Conservation (phyloP, 208 protist species). For the Leishmania guyanensis region DNA sequence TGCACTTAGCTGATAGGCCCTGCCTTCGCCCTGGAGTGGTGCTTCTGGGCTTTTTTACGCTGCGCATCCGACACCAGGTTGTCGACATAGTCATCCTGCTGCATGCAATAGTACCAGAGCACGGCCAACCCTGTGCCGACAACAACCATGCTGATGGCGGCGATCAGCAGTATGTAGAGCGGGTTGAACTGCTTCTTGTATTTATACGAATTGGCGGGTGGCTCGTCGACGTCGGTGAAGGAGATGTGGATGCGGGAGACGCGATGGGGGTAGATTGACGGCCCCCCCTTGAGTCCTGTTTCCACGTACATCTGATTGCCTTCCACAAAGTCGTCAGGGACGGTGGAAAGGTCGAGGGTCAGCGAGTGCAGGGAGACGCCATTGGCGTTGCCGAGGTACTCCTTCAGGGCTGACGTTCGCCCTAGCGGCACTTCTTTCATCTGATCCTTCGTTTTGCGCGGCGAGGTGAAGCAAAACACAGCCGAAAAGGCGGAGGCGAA, state of each 20-base stretch:
- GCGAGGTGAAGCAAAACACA: conserved; percentile 34
- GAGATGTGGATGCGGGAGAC: conserved; percentile 49
- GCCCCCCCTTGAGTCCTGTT: conserved; percentile 31
- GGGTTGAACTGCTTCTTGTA: conserved; percentile 34
- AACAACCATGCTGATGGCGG: conserved; percentile 21
- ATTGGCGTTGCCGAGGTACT: conserved; percentile 34
- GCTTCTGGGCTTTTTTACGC: conserved; percentile 19
- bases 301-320: conserved; percentile 63
- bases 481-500: conserved; percentile 13
- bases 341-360: conserved; percentile 25
- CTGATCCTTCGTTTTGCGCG: conserved; percentile 20
- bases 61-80: conserved; percentile 27
- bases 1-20: not conserved
- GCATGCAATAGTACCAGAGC: conserved; percentile 46
- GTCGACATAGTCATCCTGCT: conserved; percentile 36
- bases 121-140: conserved; percentile 29
- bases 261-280: conserved; percentile 26
- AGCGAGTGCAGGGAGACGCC: conserved; percentile 33
- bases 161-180: conserved; percentile 39
- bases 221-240: conserved; percentile 36
- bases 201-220: conserved; percentile 24
- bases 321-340: conserved; percentile 42
- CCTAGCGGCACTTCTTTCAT: conserved; percentile 7
- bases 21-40: not conserved
- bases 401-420: not conserved